These are phyloP conservation scores for Suillus discolor DNA, from an alignment of 768 basidiomycete genomes.

Conservation along the genomic window DNA sequence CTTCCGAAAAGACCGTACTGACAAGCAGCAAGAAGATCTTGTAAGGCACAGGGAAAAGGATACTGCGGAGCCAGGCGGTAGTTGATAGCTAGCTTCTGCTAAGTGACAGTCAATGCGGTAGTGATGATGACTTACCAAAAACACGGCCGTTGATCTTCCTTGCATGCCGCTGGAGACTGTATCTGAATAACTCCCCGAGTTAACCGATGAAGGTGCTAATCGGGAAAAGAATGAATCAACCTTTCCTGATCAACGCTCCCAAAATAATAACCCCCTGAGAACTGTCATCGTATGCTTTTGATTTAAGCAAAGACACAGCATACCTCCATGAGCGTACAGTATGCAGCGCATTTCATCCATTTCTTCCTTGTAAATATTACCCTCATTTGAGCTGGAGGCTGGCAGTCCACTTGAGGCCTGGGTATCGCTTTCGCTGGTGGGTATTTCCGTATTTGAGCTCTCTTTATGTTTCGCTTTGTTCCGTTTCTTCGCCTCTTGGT, in stretches of 20 bases:
- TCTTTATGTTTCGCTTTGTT: slow-evolving; percentile 46
- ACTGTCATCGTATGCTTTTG: slow-evolving; percentile 14
- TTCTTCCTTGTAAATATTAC: slow-evolving; percentile 58
- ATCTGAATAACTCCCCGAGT: slow-evolving; percentile 39
- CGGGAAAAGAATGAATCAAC: slow-evolving; percentile 28
- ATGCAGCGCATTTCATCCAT: slow-evolving; percentile 89
- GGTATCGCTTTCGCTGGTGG: neutral
- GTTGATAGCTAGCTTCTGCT: slow-evolving; percentile 58
- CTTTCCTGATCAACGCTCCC: slow-evolving; percentile 80
- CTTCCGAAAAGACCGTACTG: slow-evolving; percentile 23
- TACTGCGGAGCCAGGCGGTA: slow-evolving; percentile 95
- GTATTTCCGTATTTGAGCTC: slow-evolving; percentile 3
- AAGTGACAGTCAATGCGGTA: slow-evolving; percentile 3
- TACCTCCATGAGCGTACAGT: slow-evolving; percentile 79
- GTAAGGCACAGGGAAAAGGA: slow-evolving; percentile 91
- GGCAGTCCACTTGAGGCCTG: slow-evolving; percentile 16
- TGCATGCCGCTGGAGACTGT: slow-evolving; percentile 81
- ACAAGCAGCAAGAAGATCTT: slow-evolving; percentile 91
- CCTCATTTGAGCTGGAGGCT: slow-evolving; percentile 30
- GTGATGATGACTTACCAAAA: slow-evolving; percentile 52
- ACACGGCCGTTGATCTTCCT: slow-evolving; percentile 93
- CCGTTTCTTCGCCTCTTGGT: slow-evolving; percentile 64
- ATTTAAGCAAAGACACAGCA: slow-evolving; percentile 15
- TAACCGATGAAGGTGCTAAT: slow-evolving; percentile 7
- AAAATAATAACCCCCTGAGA: slow-evolving; percentile 78